Percentiles rank a stretch among this genome's conserved stretches.
Conservation (phyloP, 176 grass and related monocot genomes). For the Bonia amplexicaulis region DNA sequence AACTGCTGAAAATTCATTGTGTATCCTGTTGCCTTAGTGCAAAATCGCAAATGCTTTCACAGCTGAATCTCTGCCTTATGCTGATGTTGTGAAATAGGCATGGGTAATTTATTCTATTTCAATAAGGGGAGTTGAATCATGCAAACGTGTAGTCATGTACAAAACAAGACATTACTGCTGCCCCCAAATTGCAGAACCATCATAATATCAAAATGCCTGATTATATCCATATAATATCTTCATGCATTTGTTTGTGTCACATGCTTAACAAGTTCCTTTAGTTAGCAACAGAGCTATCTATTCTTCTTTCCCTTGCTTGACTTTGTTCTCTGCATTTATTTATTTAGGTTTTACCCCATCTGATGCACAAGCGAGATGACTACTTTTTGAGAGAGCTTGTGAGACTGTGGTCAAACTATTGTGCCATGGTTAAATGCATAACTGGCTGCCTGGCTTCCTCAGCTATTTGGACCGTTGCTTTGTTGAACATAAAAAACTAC, state of each 20-base stretch:
- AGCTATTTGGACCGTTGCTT: slow-evolving; percentile 49
- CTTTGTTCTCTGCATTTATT: not conserved
- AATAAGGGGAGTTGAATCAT: not conserved
- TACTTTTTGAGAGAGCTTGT: slow-evolving; percentile 40
- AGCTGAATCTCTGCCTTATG: not conserved
- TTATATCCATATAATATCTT: not conserved
- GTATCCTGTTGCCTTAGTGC: not conserved
- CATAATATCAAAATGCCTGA: not conserved
- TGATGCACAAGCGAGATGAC: slow-evolving; percentile 38
- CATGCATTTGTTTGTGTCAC: slow-evolving; percentile 3
- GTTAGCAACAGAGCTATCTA: not conserved
- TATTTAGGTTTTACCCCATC: slow-evolving; percentile 52
- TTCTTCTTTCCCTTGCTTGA: slow-evolving; percentile 5
- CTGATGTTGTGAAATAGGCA: not conserved
- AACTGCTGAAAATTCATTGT: not conserved
- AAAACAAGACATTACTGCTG: not conserved
- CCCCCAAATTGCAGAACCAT: not conserved
- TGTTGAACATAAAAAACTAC: slow-evolving; percentile 30
- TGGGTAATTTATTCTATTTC: not conserved
- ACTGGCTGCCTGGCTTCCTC: slow-evolving; percentile 44
- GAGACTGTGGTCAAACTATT: slow-evolving; percentile 58
- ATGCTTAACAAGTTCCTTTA: not conserved
- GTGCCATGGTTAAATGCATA: slow-evolving; percentile 36
- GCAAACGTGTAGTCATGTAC: not conserved
- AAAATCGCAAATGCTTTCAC: not conserved